Evolutionary conservation across 139 green algal species (phyloP).

Genomic region (Tetratostichococcus sp.): DNA sequence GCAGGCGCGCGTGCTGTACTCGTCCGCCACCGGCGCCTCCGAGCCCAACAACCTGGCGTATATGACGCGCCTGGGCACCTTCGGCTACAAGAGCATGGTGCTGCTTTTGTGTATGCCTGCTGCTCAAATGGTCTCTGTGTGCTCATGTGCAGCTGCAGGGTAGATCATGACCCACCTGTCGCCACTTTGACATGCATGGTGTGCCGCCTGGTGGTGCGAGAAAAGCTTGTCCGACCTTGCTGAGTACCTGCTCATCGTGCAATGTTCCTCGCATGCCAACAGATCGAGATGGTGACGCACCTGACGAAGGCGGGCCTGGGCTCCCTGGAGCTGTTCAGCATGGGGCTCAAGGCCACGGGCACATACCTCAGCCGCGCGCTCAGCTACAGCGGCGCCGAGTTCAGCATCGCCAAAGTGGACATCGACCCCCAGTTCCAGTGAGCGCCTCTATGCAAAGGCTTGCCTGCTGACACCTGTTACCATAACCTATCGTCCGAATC

Average conservation of each 20-base stretch:
- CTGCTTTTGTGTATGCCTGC: no score
- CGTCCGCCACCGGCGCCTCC: conserved; percentile 76
- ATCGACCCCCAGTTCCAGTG: conserved; percentile 50
- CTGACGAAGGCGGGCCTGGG: conserved; percentile 50
- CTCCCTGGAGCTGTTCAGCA: conserved; percentile 68
- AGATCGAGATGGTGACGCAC: conserved; percentile 18
- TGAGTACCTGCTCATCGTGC: no score
- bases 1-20: conserved; percentile 81
- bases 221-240: no score
- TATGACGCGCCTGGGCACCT: conserved; percentile 70
- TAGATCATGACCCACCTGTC: no score
- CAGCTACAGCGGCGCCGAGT: conserved; percentile 72
- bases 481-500: no score
- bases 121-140: not conserved
- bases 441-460: no score
- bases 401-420: conserved; percentile 53
- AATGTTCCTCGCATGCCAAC: not conserved
- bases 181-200: no score
- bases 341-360: conserved; percentile 69
- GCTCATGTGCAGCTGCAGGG: no score
- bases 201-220: no score
- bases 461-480: no score
- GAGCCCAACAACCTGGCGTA: conserved; percentile 89
- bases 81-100: conserved; percentile 43
- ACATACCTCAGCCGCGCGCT: conserved; percentile 73